Evolutionary conservation across 495 filamentous ascomycete species (phyloP), one percentile per base, ranked within the genome.

Genomic region (Hyaloscypha bicolor): DNA sequence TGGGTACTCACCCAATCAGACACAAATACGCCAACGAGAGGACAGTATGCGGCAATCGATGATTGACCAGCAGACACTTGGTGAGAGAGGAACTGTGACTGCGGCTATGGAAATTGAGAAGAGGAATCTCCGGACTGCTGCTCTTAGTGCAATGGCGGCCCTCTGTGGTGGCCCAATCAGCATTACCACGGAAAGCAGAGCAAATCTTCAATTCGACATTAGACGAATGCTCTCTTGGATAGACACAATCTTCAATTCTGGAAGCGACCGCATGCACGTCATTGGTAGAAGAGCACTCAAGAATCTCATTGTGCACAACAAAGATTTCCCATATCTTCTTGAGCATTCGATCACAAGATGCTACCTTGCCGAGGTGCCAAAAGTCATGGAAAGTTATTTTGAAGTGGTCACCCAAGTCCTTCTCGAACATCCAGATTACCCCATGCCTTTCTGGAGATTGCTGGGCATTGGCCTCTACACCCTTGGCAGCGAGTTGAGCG

Each of bases 81-180:
- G 88, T 9, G 92, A 93, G 70, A 83, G 90, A 70, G 88, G 88
- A 6, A 91, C 88, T 22, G 79, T 92, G 29, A 91, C 90, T 32
- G 94, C 94, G 33, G 90, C 92, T 19, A 96, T 97, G 85, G 95
- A 97, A 74, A 98, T 96, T 66, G 93, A 99, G 75, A 97, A 97
- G 79, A 87, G 89, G 64, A 94, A 96, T 73, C 84, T 99, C 32
- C 87, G 92, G 62, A 94, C 90, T 56, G 93, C 96, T 9, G 93
- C 95, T 12, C 80, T 98, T 32, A 96, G 93, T 78, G 91, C 95
- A 31, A 99, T 99, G 95, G 94, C 94, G 52, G 87, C 92, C 30
- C 84, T 99, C 16, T 98, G 96, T 76, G 93, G 91, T 65, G 95
- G 95, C 0, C 95, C 95, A 19, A 87, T 98, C 52, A 93, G 89